Conservation (phyloP, 768 basidiomycete genomes). For the Suillus spraguei region DNA sequence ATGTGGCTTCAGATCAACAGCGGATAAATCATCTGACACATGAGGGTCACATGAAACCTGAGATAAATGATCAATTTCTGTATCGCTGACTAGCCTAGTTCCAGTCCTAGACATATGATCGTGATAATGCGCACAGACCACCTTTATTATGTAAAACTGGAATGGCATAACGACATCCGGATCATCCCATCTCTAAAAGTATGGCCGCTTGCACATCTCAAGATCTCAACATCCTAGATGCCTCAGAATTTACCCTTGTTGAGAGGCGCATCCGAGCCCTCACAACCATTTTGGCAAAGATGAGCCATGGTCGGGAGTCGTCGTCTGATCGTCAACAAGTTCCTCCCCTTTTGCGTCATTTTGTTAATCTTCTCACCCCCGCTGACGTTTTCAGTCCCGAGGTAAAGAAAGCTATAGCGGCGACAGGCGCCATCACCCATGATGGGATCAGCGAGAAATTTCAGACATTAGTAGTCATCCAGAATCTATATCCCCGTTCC, state of each 20-base stretch:
- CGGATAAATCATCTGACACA: too few species aligned
- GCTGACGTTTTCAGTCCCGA: not conserved
- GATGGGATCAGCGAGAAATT: not conserved
- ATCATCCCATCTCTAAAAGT: too few species aligned
- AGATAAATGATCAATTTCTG: too few species aligned
- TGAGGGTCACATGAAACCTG: too few species aligned
- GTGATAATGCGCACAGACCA: too few species aligned
- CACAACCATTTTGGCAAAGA: not conserved
- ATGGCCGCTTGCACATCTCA: too few species aligned
- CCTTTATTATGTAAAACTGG: too few species aligned
- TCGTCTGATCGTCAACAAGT: not conserved
- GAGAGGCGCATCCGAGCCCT: not conserved
- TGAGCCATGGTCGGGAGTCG: not conserved
- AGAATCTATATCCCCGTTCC: not conserved
- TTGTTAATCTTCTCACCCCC: not conserved
- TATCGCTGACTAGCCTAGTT: too few species aligned
- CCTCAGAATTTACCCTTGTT: not conserved
- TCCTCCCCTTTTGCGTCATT: not conserved
- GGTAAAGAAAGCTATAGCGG: not conserved
- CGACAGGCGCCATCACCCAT: not conserved
- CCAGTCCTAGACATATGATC: too few species aligned
- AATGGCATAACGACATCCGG: too few species aligned
- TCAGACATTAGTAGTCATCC: not conserved
- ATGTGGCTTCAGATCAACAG: too few species aligned
- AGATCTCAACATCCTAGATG: not conserved